A percentile compares a stretch with the other conserved stretches of the same genome.
Evolutionary conservation across 495 filamentous ascomycete species (phyloP).

Genomic region (Neurospora tetrasperma): DNA sequence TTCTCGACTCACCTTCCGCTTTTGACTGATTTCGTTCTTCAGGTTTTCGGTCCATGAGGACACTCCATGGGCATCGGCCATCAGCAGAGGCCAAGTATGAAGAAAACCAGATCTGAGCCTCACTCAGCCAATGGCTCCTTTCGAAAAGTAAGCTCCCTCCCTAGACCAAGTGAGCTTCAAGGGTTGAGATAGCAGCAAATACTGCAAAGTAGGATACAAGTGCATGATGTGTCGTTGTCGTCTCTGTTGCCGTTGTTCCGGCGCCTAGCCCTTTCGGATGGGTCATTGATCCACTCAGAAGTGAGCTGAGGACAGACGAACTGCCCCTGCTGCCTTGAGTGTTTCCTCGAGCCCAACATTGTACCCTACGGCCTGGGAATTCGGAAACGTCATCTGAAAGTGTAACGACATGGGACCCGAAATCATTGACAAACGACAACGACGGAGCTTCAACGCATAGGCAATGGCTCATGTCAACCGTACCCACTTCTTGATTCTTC

Average conservation of each 20-base stretch:
- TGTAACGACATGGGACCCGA: background rate
- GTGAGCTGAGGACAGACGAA: background rate
- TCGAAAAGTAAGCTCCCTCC: background rate
- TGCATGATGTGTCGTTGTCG: background rate
- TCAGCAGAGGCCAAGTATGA: slow-evolving; percentile 6
- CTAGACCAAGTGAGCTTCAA: background rate
- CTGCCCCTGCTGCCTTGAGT: background rate
- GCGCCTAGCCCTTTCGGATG: background rate
- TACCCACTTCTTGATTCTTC: background rate
- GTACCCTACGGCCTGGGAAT: background rate
- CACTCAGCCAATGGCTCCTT: background rate
- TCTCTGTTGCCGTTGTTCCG: background rate
- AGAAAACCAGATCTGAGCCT: background rate
- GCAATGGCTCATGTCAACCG: background rate
- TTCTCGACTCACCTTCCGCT: background rate
- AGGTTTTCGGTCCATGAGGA: background rate
- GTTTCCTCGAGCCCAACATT: background rate
- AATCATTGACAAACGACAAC: background rate
- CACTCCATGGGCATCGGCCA: background rate
- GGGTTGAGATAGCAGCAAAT: background rate
- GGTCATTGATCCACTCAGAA: background rate
- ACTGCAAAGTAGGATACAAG: background rate
- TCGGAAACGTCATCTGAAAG: background rate
- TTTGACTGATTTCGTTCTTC: background rate
- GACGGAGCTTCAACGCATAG: background rate